Percentiles rank a stretch among this genome's conserved stretches.
Conservation (phyloP, 2,329 filamentous ascomycete species). For the Tolypocladium paradoxum region DNA sequence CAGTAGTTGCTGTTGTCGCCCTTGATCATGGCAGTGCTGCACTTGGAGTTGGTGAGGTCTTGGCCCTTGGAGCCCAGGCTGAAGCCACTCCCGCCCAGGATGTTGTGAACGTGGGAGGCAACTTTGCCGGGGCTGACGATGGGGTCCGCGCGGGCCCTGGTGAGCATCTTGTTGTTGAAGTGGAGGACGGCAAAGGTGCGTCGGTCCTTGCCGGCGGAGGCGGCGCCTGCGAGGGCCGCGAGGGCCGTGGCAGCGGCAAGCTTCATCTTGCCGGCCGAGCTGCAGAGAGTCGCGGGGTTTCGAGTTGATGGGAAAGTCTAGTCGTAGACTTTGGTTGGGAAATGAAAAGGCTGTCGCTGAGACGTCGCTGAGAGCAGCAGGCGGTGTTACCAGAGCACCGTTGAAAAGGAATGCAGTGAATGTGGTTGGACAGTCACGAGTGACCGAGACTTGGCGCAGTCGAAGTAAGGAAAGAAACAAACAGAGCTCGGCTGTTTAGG, state of each 20-base stretch:
- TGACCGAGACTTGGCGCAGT: conserved; percentile 11
- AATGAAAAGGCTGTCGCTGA: not conserved
- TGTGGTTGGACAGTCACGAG: conserved; percentile 10
- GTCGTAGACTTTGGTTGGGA: not conserved
- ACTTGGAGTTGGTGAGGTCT: conserved; percentile 48
- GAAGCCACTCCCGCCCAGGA: conserved; percentile 63
- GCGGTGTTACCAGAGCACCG: conserved; percentile 24
- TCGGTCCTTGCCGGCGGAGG: conserved; percentile 28
- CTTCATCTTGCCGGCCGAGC: conserved; percentile 22
- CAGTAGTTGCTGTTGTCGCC: conserved; percentile 68
- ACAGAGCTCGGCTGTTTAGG: conserved; percentile 14
- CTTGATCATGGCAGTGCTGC: conserved; percentile 59
- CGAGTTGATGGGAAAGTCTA: not conserved
- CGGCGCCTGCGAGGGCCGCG: conserved; percentile 28
- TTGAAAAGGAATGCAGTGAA: conserved; percentile 13
- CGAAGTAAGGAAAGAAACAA: conserved; percentile 20
- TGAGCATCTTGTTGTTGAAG: conserved; percentile 55
- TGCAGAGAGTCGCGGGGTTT: not conserved
- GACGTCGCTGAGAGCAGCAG: not conserved
- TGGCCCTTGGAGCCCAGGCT: conserved; percentile 49
- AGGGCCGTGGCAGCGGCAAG: conserved; percentile 17
- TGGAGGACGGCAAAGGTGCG: conserved; percentile 58
- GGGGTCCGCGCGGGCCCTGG: conserved; percentile 55
- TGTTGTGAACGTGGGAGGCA: conserved; percentile 56
- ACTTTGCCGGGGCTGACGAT: conserved; percentile 51